Conservation (phyloP, 1,284 basidiomycete genomes). For the Cutaneotrichosporon curvatum region DNA sequence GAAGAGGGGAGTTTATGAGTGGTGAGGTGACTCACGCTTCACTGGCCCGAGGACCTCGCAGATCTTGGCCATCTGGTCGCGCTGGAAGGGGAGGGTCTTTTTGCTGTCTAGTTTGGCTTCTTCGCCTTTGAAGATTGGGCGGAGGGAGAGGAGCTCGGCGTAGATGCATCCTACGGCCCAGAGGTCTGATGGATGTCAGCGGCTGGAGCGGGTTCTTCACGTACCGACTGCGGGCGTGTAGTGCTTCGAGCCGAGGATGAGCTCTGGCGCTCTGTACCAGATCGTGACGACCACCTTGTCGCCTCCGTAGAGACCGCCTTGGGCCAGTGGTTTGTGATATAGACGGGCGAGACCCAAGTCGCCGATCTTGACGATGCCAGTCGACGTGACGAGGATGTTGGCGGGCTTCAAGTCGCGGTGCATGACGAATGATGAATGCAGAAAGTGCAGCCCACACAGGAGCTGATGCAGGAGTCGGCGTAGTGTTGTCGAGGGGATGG, state of each 20-base stretch:
- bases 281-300: constrained; percentile 99
- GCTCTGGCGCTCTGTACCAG: constrained; percentile 96
- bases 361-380: constrained; percentile 92
- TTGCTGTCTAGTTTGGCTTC: constrained; percentile 82
- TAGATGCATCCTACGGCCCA: constrained; percentile 98
- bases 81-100: constrained; percentile 88
- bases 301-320: constrained; percentile 55
- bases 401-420: constrained; percentile 75
- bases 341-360: constrained; percentile 91
- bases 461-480: constrained; percentile 94
- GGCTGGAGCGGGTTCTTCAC: too few relatives aligned
- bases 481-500: constrained; percentile 69
- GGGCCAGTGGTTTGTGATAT: constrained; percentile 43
- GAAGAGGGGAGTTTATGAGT: too few relatives aligned
- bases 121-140: constrained; percentile 98
- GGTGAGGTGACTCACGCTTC: constrained; percentile 53
- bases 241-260: constrained; percentile 89
- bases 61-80: constrained; percentile 89
- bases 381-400: constrained; percentile 88
- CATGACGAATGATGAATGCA: constrained; percentile 90
- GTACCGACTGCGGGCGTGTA: constrained; percentile 87
- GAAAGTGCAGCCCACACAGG: constrained; percentile 88
- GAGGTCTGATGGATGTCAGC: constrained; percentile 60
- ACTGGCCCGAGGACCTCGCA: constrained; percentile 91
- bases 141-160: constrained; percentile 83